Conservation (phyloP, 257 asterid genomes). For the Leonotis leonurus region DNA sequence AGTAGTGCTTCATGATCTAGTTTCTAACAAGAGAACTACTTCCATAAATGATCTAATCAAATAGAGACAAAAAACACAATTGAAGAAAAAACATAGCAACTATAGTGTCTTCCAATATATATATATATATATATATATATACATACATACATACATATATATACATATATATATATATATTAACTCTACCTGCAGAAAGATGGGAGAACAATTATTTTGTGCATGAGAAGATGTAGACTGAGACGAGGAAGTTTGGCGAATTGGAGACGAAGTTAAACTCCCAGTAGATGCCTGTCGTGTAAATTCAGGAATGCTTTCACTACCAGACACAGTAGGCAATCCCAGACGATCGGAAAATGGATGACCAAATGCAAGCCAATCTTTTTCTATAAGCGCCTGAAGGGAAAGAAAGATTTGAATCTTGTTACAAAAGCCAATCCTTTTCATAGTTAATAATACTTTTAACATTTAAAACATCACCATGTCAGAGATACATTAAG, state of each 20-base stretch:
- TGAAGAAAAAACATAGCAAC: background rate
- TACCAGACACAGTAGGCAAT: slow-evolving; percentile 67
- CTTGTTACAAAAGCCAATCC: slow-evolving; percentile 16
- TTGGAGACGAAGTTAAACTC: slow-evolving; percentile 58
- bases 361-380: slow-evolving; percentile 99
- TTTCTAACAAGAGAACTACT: background rate
- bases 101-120: background rate
- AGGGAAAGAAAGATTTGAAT: slow-evolving; percentile 17
- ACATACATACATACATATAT: too few species aligned
- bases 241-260: slow-evolving; percentile 65
- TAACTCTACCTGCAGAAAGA: slow-evolving; percentile 75
- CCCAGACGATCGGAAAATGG: slow-evolving; percentile 97
- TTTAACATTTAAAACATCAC: slow-evolving; percentile 12
- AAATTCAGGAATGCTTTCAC: slow-evolving; percentile 61
- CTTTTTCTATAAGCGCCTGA: slow-evolving; percentile 92
- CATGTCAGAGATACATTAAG: background rate
- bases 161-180: too few species aligned
- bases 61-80: background rate
- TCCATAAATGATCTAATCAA: background rate
- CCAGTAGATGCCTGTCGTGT: slow-evolving; percentile 73
- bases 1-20: background rate
- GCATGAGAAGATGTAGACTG: slow-evolving; percentile 73
- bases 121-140: too few species aligned
- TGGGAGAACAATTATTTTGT: slow-evolving; percentile 82
- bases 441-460: background rate